Evolutionary conservation across 306 rosid species (phyloP).

Genomic region (Canavalia ensiformis): DNA sequence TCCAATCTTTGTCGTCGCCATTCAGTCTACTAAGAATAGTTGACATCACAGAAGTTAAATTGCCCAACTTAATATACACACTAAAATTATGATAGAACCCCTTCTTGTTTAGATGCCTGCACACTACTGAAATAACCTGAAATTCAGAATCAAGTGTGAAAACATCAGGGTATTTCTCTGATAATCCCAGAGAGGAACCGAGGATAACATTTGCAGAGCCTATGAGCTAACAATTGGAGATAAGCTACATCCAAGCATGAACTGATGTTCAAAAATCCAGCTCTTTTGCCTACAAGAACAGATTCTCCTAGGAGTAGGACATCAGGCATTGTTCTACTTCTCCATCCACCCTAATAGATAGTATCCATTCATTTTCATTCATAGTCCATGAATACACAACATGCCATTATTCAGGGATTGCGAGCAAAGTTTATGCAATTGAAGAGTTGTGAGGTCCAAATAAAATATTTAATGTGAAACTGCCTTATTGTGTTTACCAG

Average conservation of each 20-base stretch:
- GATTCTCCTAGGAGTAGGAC: slow-evolving; percentile 24
- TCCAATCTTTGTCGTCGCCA: slow-evolving; percentile 52
- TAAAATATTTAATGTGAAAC: slow-evolving; percentile 31
- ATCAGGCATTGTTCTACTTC: slow-evolving; percentile 22
- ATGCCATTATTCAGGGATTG: not conserved
- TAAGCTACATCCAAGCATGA: slow-evolving; percentile 4
- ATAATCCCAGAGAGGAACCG: slow-evolving; percentile 13
- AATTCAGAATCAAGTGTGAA: slow-evolving; percentile 13
- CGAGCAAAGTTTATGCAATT: not conserved
- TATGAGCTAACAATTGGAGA: slow-evolving; percentile 28
- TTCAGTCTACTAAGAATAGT: slow-evolving; percentile 68
- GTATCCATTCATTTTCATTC: slow-evolving; percentile 7
- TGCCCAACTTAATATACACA: slow-evolving; percentile 52
- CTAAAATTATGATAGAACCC: slow-evolving; percentile 36
- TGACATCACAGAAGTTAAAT: slow-evolving; percentile 67
- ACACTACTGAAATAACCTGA: not conserved
- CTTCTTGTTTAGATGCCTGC: slow-evolving; percentile 31
- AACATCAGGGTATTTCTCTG: not conserved
- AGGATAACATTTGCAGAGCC: not conserved
- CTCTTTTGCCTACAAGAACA: not conserved
- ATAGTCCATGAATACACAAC: slow-evolving; percentile 1
- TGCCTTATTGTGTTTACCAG: not conserved
- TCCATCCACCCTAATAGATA: slow-evolving; percentile 9
- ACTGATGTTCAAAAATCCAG: slow-evolving; percentile 12
- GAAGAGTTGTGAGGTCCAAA: slow-evolving; percentile 15